These are phyloP conservation scores for Daldinia grandis DNA, from an alignment of 495 filamentous ascomycete species.

Conservation along the genomic window DNA sequence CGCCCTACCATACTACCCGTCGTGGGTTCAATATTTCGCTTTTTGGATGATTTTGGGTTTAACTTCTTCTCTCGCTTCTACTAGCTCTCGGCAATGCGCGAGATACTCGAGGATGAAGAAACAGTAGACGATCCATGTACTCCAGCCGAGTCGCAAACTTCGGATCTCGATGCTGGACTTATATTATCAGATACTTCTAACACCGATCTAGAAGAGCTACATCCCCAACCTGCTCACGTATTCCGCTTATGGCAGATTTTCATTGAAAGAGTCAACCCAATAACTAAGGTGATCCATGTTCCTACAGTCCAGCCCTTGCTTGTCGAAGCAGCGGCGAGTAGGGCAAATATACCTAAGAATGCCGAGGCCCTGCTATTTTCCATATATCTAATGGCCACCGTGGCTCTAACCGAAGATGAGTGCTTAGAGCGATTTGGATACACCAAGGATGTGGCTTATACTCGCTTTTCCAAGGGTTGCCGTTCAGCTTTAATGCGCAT, in stretches of 20 bases:
- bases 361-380: conserved; percentile 61
- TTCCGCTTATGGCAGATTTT: conserved; percentile 76
- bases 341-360: conserved; percentile 55
- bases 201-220: conserved; percentile 54
- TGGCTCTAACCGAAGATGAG: conserved; percentile 59
- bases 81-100: conserved; percentile 57
- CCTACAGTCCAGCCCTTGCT: conserved; percentile 67
- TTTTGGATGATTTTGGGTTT: conserved; percentile 8
- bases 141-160: conserved; percentile 39
- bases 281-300: conserved; percentile 75
- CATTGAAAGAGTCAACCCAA: conserved; percentile 71
- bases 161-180: conserved; percentile 54
- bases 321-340: conserved; percentile 51
- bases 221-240: conserved; percentile 71
- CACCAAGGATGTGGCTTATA: conserved; percentile 51
- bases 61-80: conserved; percentile 17
- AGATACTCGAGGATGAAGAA: conserved; percentile 56
- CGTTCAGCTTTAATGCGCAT: conserved; percentile 59
- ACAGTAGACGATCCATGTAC: conserved; percentile 42
- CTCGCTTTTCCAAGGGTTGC: conserved; percentile 53
- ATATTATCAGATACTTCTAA: conserved; percentile 46
- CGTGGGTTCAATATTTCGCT: not conserved
- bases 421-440: conserved; percentile 59
- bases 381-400: conserved; percentile 61
- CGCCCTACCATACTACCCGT: not conserved